Evolutionary conservation across 768 basidiomycete genomes (phyloP).

Genomic region (Crepidotus variabilis): DNA sequence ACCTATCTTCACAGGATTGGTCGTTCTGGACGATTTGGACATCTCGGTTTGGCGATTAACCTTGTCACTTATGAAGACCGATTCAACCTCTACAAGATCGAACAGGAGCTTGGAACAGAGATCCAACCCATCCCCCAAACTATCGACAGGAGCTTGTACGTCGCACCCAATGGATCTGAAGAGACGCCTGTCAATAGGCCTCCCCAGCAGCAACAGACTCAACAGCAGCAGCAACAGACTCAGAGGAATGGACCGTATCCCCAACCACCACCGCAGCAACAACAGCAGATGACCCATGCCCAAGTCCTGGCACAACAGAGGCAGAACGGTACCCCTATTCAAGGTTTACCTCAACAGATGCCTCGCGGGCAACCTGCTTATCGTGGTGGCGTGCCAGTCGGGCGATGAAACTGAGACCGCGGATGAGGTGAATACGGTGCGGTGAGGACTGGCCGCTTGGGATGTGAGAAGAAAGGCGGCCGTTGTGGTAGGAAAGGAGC

Average conservation of each 20-base stretch:
- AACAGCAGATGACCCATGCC: constrained; percentile 9
- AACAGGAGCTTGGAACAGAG: constrained; percentile 97
- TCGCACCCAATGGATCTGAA: constrained; percentile 64
- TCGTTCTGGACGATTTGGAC: constrained; percentile 95
- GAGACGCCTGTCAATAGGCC: constrained; percentile 38
- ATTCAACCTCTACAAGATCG: constrained; percentile 96
- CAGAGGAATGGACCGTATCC: constrained; percentile 19
- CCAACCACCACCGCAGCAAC: constrained; percentile 10
- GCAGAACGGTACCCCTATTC: constrained; percentile 6
- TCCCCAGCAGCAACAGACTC: constrained; percentile 29
- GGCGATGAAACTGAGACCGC: constrained; percentile 22
- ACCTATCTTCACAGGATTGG: constrained; percentile 99
- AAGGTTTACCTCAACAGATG: constrained; percentile 13
- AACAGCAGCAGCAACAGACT: constrained; percentile 22
- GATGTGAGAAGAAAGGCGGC: background rate
- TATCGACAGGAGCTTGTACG: constrained; percentile 92
- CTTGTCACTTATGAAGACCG: constrained; percentile 97
- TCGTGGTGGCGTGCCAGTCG: constrained; percentile 32
- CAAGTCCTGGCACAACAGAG: constrained; percentile 12
- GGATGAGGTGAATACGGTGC: background rate
- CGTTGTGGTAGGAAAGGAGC: no score
- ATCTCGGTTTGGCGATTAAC: constrained; percentile 95
- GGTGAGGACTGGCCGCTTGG: background rate
- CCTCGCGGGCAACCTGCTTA: constrained; percentile 24
- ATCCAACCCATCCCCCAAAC: constrained; percentile 91